Percentiles rank a stretch among this genome's conserved stretches.
phyloP scores from a whole-genome alignment of 441 rosid genomes.

The Adansonia madagascariensis region DNA sequence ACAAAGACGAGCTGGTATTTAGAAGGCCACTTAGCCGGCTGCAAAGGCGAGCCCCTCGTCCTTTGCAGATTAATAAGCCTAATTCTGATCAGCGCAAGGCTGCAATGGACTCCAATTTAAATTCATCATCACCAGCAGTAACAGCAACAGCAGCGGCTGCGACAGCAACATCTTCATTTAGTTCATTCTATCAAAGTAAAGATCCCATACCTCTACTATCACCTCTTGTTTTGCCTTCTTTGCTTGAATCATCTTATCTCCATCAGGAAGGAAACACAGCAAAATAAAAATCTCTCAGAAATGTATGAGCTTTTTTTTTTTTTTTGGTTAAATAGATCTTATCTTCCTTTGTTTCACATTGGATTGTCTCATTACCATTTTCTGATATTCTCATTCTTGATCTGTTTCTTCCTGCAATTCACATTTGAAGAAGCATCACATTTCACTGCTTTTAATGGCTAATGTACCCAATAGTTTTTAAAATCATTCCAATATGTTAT shows the following conservation, averaged over 20 bases:
- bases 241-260: slow-evolving; percentile 14
- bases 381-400: background rate
- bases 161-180: slow-evolving; percentile 32
- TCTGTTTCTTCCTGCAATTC: too few species aligned
- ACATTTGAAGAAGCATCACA: slow-evolving; percentile 5
- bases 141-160: background rate
- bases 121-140: slow-evolving; percentile 7
- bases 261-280: slow-evolving; percentile 39
- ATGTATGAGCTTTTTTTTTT: background rate
- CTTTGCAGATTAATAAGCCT: slow-evolving; percentile 50
- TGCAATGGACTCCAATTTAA: slow-evolving; percentile 3
- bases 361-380: background rate
- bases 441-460: slow-evolving; percentile 4
- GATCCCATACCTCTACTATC: slow-evolving; percentile 81
- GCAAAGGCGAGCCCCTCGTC: slow-evolving; percentile 61
- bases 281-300: background rate
- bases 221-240: slow-evolving; percentile 69
- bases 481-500: background rate
- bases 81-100: background rate
- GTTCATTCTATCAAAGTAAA: slow-evolving; percentile 47
- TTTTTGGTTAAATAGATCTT: background rate
- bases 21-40: slow-evolving; percentile 55
- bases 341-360: background rate
- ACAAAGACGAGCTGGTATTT: slow-evolving; percentile 55
- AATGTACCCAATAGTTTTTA: background rate